Percentiles rank a stretch among this genome's conserved stretches.
phyloP scores from a whole-genome alignment of 371 early-diverging fungal species.

The Caulochytrium protostelioides region DNA sequence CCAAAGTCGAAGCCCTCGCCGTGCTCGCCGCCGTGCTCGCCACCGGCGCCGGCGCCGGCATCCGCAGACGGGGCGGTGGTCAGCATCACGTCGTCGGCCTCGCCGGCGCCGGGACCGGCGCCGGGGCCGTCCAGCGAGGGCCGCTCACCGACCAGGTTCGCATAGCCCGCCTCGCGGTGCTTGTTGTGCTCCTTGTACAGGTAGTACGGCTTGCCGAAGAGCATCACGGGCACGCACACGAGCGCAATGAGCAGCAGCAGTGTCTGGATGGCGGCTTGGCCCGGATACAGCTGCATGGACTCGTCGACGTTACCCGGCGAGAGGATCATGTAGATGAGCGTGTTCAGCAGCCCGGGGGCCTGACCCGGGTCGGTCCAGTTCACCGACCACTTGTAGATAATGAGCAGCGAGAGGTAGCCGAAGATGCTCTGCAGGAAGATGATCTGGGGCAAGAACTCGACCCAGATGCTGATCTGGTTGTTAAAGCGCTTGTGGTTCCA shows the following conservation, averaged over 20 bases:
- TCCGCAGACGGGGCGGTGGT: neutral
- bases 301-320: constrained; percentile 70
- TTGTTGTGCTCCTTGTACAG: constrained; percentile 57
- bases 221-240: constrained; percentile 96
- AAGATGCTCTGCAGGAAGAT: constrained; percentile 81
- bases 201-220: constrained; percentile 81
- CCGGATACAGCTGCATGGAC: constrained; percentile 50
- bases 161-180: constrained; percentile 47
- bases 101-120: constrained; percentile 4
- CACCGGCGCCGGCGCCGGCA: neutral
- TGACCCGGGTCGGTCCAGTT: constrained; percentile 50
- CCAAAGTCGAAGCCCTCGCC: constrained; percentile 87
- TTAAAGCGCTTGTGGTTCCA: constrained; percentile 78
- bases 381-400: constrained; percentile 93
- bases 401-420: constrained; percentile 85
- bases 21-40: constrained; percentile 1
- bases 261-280: constrained; percentile 73
- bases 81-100: neutral
- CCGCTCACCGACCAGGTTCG: constrained; percentile 6
- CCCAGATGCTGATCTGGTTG: constrained; percentile 54
- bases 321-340: constrained; percentile 97
- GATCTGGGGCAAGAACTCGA: constrained; percentile 87
- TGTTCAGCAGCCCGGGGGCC: constrained; percentile 93
- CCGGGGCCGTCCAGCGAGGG: constrained; percentile 9
- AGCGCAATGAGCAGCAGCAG: constrained; percentile 66